Evolutionary conservation across 805 yeast species (phyloP), one percentile per base, ranked within the genome.

Genomic region (Hanseniaspora occidentalis): DNA sequence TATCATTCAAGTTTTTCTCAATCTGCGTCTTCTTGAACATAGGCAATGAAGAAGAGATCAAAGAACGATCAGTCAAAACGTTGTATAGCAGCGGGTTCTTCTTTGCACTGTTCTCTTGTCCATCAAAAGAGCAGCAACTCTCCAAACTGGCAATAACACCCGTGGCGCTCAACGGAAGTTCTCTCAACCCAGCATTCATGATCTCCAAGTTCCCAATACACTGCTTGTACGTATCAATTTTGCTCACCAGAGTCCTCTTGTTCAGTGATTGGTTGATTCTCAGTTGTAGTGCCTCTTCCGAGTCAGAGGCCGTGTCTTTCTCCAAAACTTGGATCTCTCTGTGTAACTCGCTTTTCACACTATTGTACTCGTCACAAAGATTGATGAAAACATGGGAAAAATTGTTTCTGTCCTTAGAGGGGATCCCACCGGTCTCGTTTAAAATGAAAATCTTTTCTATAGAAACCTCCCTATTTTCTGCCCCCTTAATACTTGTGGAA

Each of bases 21-120:
- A 33, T 17, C 26, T 49, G 40, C 3, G 50, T 46, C 23, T 54
- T 54, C 43, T 64, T 65, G 21, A 57, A 70, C 20, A 83, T 75
- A 0, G 98, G 96, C 33, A 92, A 65, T 0, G 97, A 88, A 0
- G 96, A 84, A 1, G 96, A 85, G 17, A 89, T 78, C 8, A 84
- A 69, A 1, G 97, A 85, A 39, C 97, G 66, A 56, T 92, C 97
- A 0, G 99, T 92, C 29, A 92, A 66, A 13, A 92, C 71, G 54
- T 92, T 92, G 58, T 88, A 84, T 13, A 92, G 75, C 33, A 92
- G 71, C 1, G 99, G 98, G 56, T 92, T 92, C 44, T 71, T 69
- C 14, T 34, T 37, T 13, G 23, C 23, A 8, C 8, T 24, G 5
- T 19, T 25, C 29, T 25, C 18, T n/a, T 29, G 18, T 10, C 18